Conservation (phyloP, 352 stramenopile genomes). For the Nothophytophthora sp. region DNA sequence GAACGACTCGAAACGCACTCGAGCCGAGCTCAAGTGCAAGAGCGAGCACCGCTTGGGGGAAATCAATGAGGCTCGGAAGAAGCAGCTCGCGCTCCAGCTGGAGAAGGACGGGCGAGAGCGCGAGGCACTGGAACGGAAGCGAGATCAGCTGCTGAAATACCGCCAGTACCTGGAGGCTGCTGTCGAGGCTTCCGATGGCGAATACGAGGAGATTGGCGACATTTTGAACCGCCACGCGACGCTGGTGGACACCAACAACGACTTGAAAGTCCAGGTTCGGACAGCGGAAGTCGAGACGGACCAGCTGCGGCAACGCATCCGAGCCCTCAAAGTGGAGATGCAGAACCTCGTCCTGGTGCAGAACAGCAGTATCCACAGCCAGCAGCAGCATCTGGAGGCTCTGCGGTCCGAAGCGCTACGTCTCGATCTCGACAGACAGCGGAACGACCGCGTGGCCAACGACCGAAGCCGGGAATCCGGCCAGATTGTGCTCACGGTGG, state of each 20-base stretch:
- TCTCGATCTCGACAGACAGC: constrained; percentile 81
- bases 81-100: constrained; percentile 66
- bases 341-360: constrained; percentile 85
- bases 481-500: constrained; percentile 90
- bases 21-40: constrained; percentile 90
- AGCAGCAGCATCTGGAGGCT: constrained; percentile 82
- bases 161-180: constrained; percentile 82
- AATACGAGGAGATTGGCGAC: constrained; percentile 85
- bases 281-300: constrained; percentile 75
- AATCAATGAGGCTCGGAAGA: constrained; percentile 79
- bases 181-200: constrained; percentile 80
- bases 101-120: constrained; percentile 72
- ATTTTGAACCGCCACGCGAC: constrained; percentile 87
- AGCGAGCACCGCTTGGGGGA: constrained; percentile 75
- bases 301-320: constrained; percentile 73
- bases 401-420: constrained; percentile 76
- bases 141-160: constrained; percentile 85
- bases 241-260: constrained; percentile 87
- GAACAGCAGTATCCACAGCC: constrained; percentile 82
- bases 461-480: constrained; percentile 85
- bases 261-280: constrained; percentile 77
- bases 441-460: constrained; percentile 76
- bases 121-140: constrained; percentile 73
- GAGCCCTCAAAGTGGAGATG: constrained; percentile 78
- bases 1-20: constrained; percentile 90